These are phyloP conservation scores for Nemania sp. DNA, from an alignment of 2,329 filamentous ascomycete genomes.

Conservation along the genomic window DNA sequence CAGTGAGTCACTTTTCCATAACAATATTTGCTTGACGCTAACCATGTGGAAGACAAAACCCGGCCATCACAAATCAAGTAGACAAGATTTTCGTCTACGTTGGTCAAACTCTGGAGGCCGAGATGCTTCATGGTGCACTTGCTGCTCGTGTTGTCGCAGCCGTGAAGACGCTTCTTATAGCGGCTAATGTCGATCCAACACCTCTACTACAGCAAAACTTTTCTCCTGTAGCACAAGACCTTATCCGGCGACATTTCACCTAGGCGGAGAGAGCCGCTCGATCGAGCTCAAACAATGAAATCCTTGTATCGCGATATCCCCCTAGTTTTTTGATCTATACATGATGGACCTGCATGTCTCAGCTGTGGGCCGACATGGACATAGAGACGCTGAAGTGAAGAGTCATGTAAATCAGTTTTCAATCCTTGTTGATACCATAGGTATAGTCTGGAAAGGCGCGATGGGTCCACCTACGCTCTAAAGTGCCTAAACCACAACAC, in stretches of 20 bases:
- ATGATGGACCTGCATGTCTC: conserved; percentile 3
- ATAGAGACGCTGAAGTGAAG: conserved; percentile 1
- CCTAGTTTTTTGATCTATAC: neutral
- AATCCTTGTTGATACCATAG: conserved; percentile 21
- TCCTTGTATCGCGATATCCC: neutral
- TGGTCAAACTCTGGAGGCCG: conserved; percentile 85
- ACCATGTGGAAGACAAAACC: conserved; percentile 70
- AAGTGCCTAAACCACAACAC: neutral
- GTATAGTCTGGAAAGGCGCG: conserved; percentile 5
- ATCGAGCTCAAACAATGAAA: neutral
- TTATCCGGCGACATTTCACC: conserved; percentile 77
- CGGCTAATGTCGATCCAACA: conserved; percentile 74
- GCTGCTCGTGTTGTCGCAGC: conserved; percentile 76
- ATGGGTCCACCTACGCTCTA: neutral
- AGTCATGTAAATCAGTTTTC: neutral
- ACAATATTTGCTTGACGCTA: conserved; percentile 4
- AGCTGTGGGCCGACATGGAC: neutral
- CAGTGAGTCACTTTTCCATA: conserved; percentile 68
- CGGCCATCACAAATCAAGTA: conserved; percentile 75
- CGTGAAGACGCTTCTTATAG: conserved; percentile 76
- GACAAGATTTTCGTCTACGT: conserved; percentile 84
- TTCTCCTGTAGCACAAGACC: conserved; percentile 78
- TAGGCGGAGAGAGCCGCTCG: conserved; percentile 41
- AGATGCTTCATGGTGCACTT: conserved; percentile 84
- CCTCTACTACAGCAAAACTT: conserved; percentile 73